Base-by-base conservation (phyloP, 208 protist species). In the Trypanosoma grayi region DNA sequence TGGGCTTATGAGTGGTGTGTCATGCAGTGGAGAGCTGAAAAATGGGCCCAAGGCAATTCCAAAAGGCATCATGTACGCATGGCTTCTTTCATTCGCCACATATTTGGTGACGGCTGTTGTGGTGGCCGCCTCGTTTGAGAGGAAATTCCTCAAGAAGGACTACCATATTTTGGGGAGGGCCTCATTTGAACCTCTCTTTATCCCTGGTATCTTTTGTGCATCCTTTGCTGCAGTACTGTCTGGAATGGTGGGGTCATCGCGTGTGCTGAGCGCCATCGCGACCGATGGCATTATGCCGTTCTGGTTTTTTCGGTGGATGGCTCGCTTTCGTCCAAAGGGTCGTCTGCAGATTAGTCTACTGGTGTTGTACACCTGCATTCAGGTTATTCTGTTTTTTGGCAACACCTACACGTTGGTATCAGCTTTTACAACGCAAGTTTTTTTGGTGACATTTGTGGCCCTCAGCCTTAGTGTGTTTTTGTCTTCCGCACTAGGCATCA, bases 1-100 rank as follows among this genome's bases (percentile, higher is more conserved):
- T n/a, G 87, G 87, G 11, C 87, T 94, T 25, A 79, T 94, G 78
- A 79, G 81, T n/a, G 87, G 87, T 11, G 75, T 83, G 7, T 90
- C 82, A 37, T 34, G 81, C 7, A 76, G 53, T 28, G 87, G 85
- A 39, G 78, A 85, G 36, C 59, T 94, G 4, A 66, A 62, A 28
- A 58, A 95, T 46, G 67, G 82, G 22, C 20, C 44, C n/a, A 22
- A 55, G 22, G 54, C 44, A 20, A 95, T 94, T 65, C 85, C 85
- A 18, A 27, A 39, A 1, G 81, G 85, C 11, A 93, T 81, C 9
- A 43, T 89, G 11, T 67, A 43, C 0, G 79, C 86, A 22, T 54
- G 90, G 7, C 16, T 54, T 27, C 46, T 74, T 6, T 50, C 79
- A 5, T 57, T 56, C 3, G 33, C 75, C 16, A 39, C 85, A 3